Percentiles rank a stretch among this genome's conserved stretches.
These are phyloP conservation scores for Aspergillus nidulans DNA, from an alignment of 495 filamentous ascomycete genomes.

Conservation along the genomic window DNA sequence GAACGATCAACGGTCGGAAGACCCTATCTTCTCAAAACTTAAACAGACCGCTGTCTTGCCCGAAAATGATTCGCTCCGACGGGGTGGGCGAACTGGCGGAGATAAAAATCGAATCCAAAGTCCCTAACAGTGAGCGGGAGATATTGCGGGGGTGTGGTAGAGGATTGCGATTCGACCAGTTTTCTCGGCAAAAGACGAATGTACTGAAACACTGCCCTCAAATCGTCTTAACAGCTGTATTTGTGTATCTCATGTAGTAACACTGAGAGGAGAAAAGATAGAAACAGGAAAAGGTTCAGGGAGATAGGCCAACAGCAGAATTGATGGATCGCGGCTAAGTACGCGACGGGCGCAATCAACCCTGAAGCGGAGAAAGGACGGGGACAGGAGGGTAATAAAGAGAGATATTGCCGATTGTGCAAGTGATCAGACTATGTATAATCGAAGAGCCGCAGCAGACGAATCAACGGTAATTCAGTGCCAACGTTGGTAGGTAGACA, in stretches of 20 bases:
- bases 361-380: slow-evolving; percentile 3
- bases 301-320: neutral
- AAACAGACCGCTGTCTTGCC: neutral
- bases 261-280: slow-evolving; percentile 5
- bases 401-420: neutral
- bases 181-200: neutral
- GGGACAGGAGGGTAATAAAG: slow-evolving; percentile 2
- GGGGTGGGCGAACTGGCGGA: neutral
- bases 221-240: slow-evolving; percentile 5
- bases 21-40: slow-evolving; percentile 2
- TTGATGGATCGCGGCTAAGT: slow-evolving; percentile 13
- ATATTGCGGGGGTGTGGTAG: slow-evolving; percentile 13
- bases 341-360: slow-evolving; percentile 20
- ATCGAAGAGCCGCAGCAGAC: neutral
- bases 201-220: slow-evolving; percentile 10
- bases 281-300: neutral
- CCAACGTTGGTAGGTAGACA: neutral
- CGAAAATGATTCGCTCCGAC: neutral
- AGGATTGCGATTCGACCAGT: slow-evolving; percentile 4
- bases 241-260: slow-evolving; percentile 1
- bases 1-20: slow-evolving; percentile 6
- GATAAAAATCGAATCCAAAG: neutral
- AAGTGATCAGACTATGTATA: neutral
- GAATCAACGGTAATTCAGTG: slow-evolving; percentile 9
- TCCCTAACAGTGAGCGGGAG: neutral